Evolutionary conservation across 1,284 basidiomycete genomes (phyloP).

Genomic region (Clitocybe nebularis): DNA sequence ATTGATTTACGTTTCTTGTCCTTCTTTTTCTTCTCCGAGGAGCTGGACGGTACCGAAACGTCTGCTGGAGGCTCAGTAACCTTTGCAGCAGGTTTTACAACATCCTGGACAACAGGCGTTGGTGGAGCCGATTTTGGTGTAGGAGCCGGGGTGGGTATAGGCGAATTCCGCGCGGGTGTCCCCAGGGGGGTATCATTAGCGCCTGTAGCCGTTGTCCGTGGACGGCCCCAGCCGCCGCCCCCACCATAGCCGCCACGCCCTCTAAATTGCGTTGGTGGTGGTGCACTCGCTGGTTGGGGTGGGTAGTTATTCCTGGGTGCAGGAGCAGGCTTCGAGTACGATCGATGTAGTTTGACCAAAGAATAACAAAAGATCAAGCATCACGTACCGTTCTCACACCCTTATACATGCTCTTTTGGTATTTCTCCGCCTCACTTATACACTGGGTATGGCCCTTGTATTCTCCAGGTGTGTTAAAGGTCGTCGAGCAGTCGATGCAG

Average conservation of each 20-base stretch:
- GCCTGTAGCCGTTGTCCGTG: constrained; percentile 45
- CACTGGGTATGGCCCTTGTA: constrained; percentile 84
- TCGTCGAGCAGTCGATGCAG: constrained; percentile 85
- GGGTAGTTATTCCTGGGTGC: constrained; percentile 21
- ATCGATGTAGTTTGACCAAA: too few species aligned
- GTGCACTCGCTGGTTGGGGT: constrained; percentile 9
- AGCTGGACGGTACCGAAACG: neutral
- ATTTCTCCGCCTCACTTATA: constrained; percentile 88
- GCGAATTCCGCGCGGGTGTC: constrained; percentile 52
- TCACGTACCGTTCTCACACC: constrained; percentile 57
- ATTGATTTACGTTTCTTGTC: constrained; percentile 27
- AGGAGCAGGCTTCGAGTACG: constrained; percentile 12
- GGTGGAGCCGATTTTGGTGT: constrained; percentile 10
- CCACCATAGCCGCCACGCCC: constrained; percentile 23
- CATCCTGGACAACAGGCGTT: neutral
- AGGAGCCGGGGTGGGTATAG: constrained; percentile 21
- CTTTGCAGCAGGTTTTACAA: neutral
- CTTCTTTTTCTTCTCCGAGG: constrained; percentile 28
- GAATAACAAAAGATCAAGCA: neutral
- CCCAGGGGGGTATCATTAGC: constrained; percentile 69
- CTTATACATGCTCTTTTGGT: constrained; percentile 83
- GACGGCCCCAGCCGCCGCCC: constrained; percentile 26
- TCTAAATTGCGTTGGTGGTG: constrained; percentile 16
- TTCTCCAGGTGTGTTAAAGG: constrained; percentile 70
- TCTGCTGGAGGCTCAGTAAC: neutral